A percentile compares a stretch with the other conserved stretches of the same genome.
These are phyloP conservation scores for Daldinia vernicosa DNA, from an alignment of 495 filamentous ascomycete genomes.

Conservation along the genomic window DNA sequence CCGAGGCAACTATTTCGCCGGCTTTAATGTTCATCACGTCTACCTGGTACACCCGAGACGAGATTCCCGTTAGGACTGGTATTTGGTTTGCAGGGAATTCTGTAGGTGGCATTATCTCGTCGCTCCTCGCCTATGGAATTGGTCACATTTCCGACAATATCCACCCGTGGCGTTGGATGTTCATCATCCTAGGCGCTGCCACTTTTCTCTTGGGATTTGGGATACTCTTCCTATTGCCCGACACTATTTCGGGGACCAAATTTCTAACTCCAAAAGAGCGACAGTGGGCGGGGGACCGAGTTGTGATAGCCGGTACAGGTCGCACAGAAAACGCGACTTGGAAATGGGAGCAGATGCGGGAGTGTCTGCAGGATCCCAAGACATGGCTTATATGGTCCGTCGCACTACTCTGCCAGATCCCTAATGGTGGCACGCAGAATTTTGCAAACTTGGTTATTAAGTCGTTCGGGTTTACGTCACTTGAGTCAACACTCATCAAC, in stretches of 20 bases:
- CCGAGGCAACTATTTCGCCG: conserved; percentile 61
- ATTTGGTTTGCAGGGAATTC: conserved; percentile 56
- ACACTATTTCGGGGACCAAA: conserved; percentile 42
- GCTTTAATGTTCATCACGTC: conserved; percentile 47
- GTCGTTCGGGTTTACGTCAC: conserved; percentile 52
- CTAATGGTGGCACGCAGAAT: conserved; percentile 56
- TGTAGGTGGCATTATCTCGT: conserved; percentile 50
- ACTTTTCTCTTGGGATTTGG: conserved; percentile 46
- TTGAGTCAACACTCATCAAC: conserved; percentile 50
- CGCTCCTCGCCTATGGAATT: conserved; percentile 57
- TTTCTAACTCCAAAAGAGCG: conserved; percentile 46
- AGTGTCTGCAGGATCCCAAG: conserved; percentile 55
- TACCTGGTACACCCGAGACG: conserved; percentile 51
- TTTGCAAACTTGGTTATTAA: conserved; percentile 55
- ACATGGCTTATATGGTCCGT: conserved; percentile 54
- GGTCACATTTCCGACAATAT: conserved; percentile 49
- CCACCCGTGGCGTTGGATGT: conserved; percentile 52
- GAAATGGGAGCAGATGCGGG: conserved; percentile 49
- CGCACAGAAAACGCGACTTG: conserved; percentile 47
- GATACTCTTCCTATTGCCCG: conserved; percentile 47
- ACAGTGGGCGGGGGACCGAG: conserved; percentile 47
- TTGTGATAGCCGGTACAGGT: conserved; percentile 50
- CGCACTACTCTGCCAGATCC: conserved; percentile 54
- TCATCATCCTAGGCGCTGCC: conserved; percentile 47
- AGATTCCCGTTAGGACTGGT: conserved; percentile 49